Base-by-base conservation (phyloP, 2,329 filamentous ascomycete species). In the Coccinonectria pachysandricola region DNA sequence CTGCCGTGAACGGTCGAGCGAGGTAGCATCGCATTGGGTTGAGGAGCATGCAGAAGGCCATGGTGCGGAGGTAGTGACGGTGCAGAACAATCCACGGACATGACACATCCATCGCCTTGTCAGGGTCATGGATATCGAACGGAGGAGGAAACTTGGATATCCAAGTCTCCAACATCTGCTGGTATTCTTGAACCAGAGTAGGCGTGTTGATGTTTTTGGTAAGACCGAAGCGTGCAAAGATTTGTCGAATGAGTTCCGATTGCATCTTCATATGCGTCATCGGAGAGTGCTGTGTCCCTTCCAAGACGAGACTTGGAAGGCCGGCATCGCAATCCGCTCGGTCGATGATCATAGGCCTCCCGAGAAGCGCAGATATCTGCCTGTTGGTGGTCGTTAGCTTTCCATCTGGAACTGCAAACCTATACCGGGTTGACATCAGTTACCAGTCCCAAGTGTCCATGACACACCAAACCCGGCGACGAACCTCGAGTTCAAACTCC, bases 1-100 rank as follows among this genome's bases (percentile, higher is more conserved):
- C 19, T 31, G 40, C 26, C 30, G 48, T 34, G 45, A 52, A 40
- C 3, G 44, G 38, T 21, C 51, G 55, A 3, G 57, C 57, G n/a
- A 71, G 52, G 34, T 56, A 65, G 1, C 53, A 42, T 30, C 66
- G 60, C 8, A 67, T 42, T 7, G 63, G 59, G 22, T 62, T 49
- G 2, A 69, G 46, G 27, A 60, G 54, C 32, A 62, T 60, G 28
- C 63, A 55, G 24, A 60, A 57, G 7, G 56, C 50, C 32, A 62
- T 56, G 10, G 52, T 58, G 24, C 63, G 58, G 3, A 69, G 36
- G 29, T 64, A 56, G 23, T 53, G 50, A 6, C 65, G 58, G 26
- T 70, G 65, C 16, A 62, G 48, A 2, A 56, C 43, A 11, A 65
- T 54, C 43, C 63, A 65, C 1, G 53, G 50, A 30, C 59, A 48